Evolutionary conservation across 768 basidiomycete genomes (phyloP).

Genomic region (Cystofilobasidium macerans): DNA sequence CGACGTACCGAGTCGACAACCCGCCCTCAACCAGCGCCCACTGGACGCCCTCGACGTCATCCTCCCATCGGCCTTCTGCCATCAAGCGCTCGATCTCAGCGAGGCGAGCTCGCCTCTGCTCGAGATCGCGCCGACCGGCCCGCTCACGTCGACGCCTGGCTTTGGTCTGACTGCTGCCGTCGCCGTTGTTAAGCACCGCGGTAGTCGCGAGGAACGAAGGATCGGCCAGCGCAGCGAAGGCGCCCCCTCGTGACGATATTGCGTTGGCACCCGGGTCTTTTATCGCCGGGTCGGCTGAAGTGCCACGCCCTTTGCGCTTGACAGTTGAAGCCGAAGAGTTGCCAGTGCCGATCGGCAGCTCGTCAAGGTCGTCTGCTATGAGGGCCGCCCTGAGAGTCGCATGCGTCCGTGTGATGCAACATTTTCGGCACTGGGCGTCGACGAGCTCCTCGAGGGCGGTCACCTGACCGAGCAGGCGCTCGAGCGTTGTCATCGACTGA

Average conservation of each 20-base stretch:
- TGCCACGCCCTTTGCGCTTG: conserved; percentile 12
- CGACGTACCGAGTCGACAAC: conserved; percentile 73
- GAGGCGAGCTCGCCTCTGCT: conserved; percentile 52
- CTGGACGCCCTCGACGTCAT: conserved; percentile 63
- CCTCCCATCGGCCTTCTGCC: conserved; percentile 47
- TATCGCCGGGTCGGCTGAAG: too few relatives aligned
- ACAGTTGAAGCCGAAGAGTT: background rate
- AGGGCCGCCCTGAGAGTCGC: conserved; percentile 51
- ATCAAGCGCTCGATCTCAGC: conserved; percentile 65
- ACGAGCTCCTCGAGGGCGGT: conserved; percentile 74
- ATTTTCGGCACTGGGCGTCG: conserved; percentile 88
- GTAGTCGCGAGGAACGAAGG: conserved; percentile 25
- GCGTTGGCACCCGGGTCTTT: too few relatives aligned
- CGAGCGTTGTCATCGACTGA: conserved; percentile 7
- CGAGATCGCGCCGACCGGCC: conserved; percentile 58
- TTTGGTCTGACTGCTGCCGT: conserved; percentile 50
- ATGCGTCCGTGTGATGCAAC: conserved; percentile 69
- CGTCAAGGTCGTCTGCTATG: background rate
- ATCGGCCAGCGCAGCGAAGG: conserved; percentile 23
- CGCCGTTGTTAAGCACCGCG: too few relatives aligned
- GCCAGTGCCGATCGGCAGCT: background rate
- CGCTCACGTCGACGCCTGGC: conserved; percentile 61
- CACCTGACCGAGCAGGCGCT: conserved; percentile 56
- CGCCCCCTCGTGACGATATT: too few relatives aligned
- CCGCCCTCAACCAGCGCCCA: conserved; percentile 69